phyloP scores from a whole-genome alignment of 805 yeast species.

The Wickerhamiella nectarea region DNA sequence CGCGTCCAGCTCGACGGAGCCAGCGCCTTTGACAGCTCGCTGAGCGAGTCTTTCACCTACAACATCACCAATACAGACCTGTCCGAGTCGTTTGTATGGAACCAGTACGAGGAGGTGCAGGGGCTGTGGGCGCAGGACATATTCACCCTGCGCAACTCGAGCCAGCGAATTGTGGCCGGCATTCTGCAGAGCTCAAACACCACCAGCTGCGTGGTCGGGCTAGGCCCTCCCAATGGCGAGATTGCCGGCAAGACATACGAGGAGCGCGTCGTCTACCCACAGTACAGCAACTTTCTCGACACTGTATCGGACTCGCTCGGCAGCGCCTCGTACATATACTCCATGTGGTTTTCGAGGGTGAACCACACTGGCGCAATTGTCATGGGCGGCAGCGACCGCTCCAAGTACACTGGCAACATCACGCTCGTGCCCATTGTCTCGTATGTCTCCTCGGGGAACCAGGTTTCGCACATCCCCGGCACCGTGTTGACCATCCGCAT shows the following conservation, averaged over 20 bases:
- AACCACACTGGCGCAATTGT: background rate
- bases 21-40: background rate
- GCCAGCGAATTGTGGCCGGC: background rate
- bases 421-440: conserved; percentile 18
- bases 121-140: conserved; percentile 1
- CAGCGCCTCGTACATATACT: background rate
- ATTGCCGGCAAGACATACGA: conserved; percentile 9
- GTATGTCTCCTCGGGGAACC: conserved; percentile 5
- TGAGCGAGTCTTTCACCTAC: background rate
- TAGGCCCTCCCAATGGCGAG: conserved; percentile 12
- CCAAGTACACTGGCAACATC: conserved; percentile 32
- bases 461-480: conserved; percentile 7
- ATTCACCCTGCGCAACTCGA: background rate
- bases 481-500: conserved; percentile 4
- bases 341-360: conserved; percentile 5
- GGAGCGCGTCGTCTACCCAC: conserved; percentile 10
- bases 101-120: background rate
- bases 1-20: background rate
- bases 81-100: background rate
- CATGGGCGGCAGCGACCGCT: conserved; percentile 42
- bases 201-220: conserved; percentile 9
- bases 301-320: background rate
- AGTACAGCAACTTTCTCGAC: conserved; percentile 3
- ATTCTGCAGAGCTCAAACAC: background rate
- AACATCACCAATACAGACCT: background rate